Base-by-base conservation (phyloP, 495 filamentous ascomycete genomes). In the Penicillium silybi region DNA sequence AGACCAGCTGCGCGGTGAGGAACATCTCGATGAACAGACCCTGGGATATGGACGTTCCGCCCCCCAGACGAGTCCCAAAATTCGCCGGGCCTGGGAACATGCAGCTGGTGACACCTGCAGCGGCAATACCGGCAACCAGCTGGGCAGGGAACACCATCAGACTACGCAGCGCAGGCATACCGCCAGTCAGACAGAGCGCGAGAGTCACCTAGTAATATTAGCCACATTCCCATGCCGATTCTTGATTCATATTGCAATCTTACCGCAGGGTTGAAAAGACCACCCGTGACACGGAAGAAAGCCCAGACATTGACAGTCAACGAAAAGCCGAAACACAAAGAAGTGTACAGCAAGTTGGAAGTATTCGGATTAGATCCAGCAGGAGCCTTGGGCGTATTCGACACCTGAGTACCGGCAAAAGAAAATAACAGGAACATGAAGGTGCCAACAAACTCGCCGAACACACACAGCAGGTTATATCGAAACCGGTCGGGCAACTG, bases 391-490 rank as follows among this genome's bases (percentile, higher is more conserved):
- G 66, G 76, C 0, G 67, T 77, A 59, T 86, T 87, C 43, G 86
- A 83, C 23, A 88, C 83, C 58, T 93, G 86, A 4, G 89, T 86
- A 18, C 81, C 89, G 6, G 82, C 81, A 61, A 93, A 92, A 29
- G 88, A 84, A 54, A 92, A 87, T 70, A 92, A 86, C 4, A 93
- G 76, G 71, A 92, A 95, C 54, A 92, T 58, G 56, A 89, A 90
- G 0, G 90, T 95, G 22, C 90, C 90, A 6, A 86, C 77, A 55
- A 88, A 88, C 69, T 90, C 88, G 46, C 86, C 85, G 18, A 83
- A 39, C 11, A 77, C 73, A 29, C 84, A 85, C 35, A 89, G 73
- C 46, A 85, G 40, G 50, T 88, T 74, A 50, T 68, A 70, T 5
- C 74, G 67, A 44, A 50, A 23, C n/a, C 41, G 70, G 37, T 74